Base-by-base conservation (phyloP, 768 basidiomycete genomes). In the Phylloporus arenicola region DNA sequence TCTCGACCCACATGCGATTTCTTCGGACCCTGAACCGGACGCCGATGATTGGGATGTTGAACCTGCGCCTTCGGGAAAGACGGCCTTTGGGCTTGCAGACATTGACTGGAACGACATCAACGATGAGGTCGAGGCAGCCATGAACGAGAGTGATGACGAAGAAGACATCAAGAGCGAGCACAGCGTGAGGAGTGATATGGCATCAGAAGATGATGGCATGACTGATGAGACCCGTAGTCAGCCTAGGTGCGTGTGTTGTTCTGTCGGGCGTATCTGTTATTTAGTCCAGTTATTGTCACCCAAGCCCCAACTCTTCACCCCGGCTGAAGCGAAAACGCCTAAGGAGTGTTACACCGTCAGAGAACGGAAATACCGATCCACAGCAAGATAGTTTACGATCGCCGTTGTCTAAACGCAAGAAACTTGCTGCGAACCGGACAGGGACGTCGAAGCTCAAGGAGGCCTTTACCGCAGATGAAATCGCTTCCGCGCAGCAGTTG, bases 41-140 rank as follows among this genome's bases (percentile, higher is more conserved):
- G 75, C 72, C 48, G 82, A 86, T 61, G 85, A 84, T 59, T 84
- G 81, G 81, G 83, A 84, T 52, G 72, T 74, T 56, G 73, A 69
- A 45, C 67, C 64, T 25, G 50, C 57, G 11, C 67, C 69, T 42
- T 68, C 68, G 24, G 66, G 60, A 14, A 70, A 62, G 33, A 20
- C 58, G 17, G 54, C 51, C 14, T 67, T 85, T 42, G 78, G 79
- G 63, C 71, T 84, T 50, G 75, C 70, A 51, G 81, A 81, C 41
- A 82, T 90, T 49, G 77, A 91, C 64, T 92, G 90, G 86, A 80
- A 83, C 57, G 84, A 83, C 57, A 84, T 90, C 57, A 88, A 89
- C 62, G 81, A 86, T 52, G 93, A 94, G 62, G 84, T 93, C 31
- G 89, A 92, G 54, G 91, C 84, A 38, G 85, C 88, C 34, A 82